A percentile compares a stretch with the other conserved stretches of the same genome.
Conservation (phyloP, 2,329 filamentous ascomycete genomes). For the Aspergillus phoenicis region DNA sequence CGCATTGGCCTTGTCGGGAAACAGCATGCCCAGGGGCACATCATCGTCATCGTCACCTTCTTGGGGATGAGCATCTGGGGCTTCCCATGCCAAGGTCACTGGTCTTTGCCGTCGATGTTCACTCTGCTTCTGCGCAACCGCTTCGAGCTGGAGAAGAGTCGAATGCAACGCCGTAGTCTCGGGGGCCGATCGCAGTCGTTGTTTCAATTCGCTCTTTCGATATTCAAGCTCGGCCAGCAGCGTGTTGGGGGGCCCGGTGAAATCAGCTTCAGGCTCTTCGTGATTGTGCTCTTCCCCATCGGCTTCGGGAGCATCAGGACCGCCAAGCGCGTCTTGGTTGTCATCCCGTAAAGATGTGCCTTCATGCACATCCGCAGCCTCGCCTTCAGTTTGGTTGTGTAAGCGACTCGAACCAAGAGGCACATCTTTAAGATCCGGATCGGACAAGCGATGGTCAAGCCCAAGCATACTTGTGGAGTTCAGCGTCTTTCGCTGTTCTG, state of each 20-base stretch:
- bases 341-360: constrained; percentile 21
- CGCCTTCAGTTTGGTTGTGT: constrained; percentile 23
- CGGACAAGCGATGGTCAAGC: constrained; percentile 23
- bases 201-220: constrained; percentile 84
- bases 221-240: constrained; percentile 89
- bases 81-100: constrained; percentile 88
- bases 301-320: constrained; percentile 19
- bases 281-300: constrained; percentile 35
- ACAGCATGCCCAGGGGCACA: constrained; percentile 82
- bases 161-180: constrained; percentile 82
- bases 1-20: constrained; percentile 50
- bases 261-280: constrained; percentile 50
- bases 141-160: constrained; percentile 86
- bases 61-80: constrained; percentile 43
- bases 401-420: constrained; percentile 15
- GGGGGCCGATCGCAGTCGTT: constrained; percentile 70
- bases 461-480: constrained; percentile 34
- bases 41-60: constrained; percentile 73
- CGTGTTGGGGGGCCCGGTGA: constrained; percentile 78
- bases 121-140: constrained; percentile 82
- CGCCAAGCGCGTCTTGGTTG: constrained; percentile 14
- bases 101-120: constrained; percentile 70
- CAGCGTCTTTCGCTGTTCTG: constrained; percentile 34
- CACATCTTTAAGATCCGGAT: constrained; percentile 18
- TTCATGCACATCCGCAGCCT: constrained; percentile 26